Base-by-base conservation (phyloP, 768 basidiomycete genomes). In the Mycena alexandri region DNA sequence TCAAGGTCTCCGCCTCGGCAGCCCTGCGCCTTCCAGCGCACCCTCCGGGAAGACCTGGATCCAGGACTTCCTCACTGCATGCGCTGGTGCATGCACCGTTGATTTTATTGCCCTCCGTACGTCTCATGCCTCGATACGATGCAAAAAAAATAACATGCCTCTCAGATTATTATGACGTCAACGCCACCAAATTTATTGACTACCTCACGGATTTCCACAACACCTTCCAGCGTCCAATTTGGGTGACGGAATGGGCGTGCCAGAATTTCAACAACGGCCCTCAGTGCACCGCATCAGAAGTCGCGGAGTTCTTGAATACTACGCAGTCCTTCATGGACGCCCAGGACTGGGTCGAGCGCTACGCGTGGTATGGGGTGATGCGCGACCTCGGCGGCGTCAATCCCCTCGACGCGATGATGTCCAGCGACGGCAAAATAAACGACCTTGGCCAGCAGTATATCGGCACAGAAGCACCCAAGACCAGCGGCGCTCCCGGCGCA, bases 241-340 rank as follows among this genome's bases (percentile, higher is more conserved):
- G 87, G 88, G 83, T 89, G 0, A 89, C 88, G 1, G 89, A 89
- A 71, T 88, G 86, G 85, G 84, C 85, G 0, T 87, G 86, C 69
- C 85, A 86, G 75, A 85, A 86, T 65, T 86, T 79, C 77, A 82
- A 80, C 66, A 71, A 84, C 51, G 68, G 75, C 25, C 74, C 71
- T 9, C 86, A 89, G 72, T 88, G 87, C 63, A 80, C 84, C 0
- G 67, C 75, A 34, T 73, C 83, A 6, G 82, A 88, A 24, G 77
- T 87, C 11, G 74, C 79, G 9, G 58, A 72, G 33, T 87, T 89
- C 74, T 78, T 89, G 75, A 86, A 87, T 67, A 74, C 75, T 14
- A 88, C 87, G 0, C 84, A 87, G 63, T 59, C 74, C 1, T 90
- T 82, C 76, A 85, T 90, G 86, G 86, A 90, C 63, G 68, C 70